A percentile compares a stretch with the other conserved stretches of the same genome.
Evolutionary conservation across 2,329 filamentous ascomycete genomes (phyloP).

Genomic region (Scedosporium minutisporum): DNA sequence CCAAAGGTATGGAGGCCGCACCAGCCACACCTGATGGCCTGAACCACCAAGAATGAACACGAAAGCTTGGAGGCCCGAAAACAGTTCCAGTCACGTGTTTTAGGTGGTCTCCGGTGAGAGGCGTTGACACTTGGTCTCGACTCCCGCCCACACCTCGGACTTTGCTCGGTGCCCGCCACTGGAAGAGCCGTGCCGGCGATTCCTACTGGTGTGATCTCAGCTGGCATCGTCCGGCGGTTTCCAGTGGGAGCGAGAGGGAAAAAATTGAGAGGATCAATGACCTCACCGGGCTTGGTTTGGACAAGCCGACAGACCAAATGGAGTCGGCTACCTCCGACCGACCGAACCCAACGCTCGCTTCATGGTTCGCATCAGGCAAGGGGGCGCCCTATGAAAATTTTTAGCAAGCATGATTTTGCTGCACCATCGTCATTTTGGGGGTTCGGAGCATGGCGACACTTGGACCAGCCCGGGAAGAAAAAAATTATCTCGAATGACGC

Average conservation of each 20-base stretch:
- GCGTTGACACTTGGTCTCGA: not conserved
- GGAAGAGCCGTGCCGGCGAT: not conserved
- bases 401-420: not conserved
- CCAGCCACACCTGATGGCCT: not conserved
- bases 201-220: not conserved
- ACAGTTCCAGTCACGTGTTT: not conserved
- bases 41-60: not conserved
- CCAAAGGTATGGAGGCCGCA: not conserved
- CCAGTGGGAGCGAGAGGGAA: not conserved
- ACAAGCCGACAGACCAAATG: too few species aligned
- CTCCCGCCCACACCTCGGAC: not conserved
- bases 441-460: not conserved
- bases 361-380: not conserved
- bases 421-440: not conserved
- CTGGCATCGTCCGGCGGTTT: not conserved
- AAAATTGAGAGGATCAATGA: not conserved
- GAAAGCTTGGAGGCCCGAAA: not conserved
- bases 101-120: not conserved
- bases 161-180: not conserved
- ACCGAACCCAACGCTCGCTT: not conserved
- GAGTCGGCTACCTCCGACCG: not conserved
- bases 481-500: not conserved
- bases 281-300: not conserved
- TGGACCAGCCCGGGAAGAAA: not conserved
- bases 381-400: not conserved